These are phyloP conservation scores for Alternaria arborescens DNA, from an alignment of 2,329 filamentous ascomycete genomes.

Conservation along the genomic window DNA sequence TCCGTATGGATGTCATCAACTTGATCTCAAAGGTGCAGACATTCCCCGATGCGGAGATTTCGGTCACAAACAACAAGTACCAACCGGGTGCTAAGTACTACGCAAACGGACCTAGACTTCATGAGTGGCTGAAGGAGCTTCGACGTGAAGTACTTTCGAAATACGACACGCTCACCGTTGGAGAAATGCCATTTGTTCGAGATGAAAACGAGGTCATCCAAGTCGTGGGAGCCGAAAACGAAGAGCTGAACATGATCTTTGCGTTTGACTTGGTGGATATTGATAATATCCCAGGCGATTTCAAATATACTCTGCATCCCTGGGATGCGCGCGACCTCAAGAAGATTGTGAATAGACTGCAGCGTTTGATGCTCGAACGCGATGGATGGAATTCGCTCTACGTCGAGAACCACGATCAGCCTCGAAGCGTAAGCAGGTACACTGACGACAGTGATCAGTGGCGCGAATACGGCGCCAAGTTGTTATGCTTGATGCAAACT, in stretches of 20 bases:
- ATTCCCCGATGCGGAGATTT: slow-evolving; percentile 39
- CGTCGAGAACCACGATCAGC: slow-evolving; percentile 64
- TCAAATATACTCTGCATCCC: slow-evolving; percentile 44
- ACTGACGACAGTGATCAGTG: slow-evolving; percentile 58
- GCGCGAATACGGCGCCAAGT: slow-evolving; percentile 58
- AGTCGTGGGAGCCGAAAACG: slow-evolving; percentile 53
- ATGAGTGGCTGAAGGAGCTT: slow-evolving; percentile 74
- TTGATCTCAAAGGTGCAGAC: slow-evolving; percentile 47
- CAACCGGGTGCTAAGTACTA: slow-evolving; percentile 63
- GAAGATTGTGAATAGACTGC: slow-evolving; percentile 43
- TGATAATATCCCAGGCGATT: slow-evolving; percentile 49
- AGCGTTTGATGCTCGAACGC: slow-evolving; percentile 50
- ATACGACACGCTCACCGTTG: slow-evolving; percentile 72
- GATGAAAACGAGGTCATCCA: slow-evolving; percentile 59
- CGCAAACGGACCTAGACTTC: slow-evolving; percentile 73
- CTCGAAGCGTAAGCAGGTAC: slow-evolving; percentile 59
- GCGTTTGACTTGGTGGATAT: slow-evolving; percentile 56
- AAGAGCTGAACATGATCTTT: slow-evolving; percentile 75
- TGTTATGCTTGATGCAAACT: slow-evolving; percentile 59
- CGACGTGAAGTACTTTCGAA: slow-evolving; percentile 63
- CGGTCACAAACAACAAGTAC: slow-evolving; percentile 45
- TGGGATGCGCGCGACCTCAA: slow-evolving; percentile 49
- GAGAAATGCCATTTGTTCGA: slow-evolving; percentile 67
- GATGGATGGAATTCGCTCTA: slow-evolving; percentile 60
- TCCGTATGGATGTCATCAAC: slow-evolving; percentile 54